Conservation (phyloP, 2,329 filamentous ascomycete genomes). For the Pseudogymnoascus sp. region DNA sequence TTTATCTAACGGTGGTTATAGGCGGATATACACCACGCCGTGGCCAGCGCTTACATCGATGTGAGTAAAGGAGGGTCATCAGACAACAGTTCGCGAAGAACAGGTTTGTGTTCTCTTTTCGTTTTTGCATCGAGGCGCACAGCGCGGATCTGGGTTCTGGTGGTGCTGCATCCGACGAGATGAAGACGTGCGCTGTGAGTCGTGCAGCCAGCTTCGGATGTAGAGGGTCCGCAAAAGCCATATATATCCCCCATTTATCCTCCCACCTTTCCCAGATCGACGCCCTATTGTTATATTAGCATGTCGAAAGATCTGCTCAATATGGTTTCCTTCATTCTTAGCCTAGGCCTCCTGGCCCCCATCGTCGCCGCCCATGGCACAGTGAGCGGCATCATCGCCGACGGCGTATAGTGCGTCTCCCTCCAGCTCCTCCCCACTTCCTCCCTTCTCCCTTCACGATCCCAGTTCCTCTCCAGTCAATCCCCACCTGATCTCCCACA, state of each 20-base stretch:
- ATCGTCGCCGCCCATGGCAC: conserved; percentile 22
- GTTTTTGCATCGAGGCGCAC: background rate
- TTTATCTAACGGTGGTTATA: background rate
- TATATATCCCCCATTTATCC: background rate
- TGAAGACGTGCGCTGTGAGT: background rate
- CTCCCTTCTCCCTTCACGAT: background rate
- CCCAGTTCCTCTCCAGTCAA: background rate
- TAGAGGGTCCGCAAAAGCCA: background rate
- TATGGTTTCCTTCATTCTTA: background rate
- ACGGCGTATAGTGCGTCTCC: conserved; percentile 22
- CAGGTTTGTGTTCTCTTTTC: background rate
- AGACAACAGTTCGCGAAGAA: background rate
- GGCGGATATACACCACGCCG: background rate
- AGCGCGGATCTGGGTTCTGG: background rate
- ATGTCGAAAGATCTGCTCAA: background rate
- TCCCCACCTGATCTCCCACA: conserved; percentile 1
- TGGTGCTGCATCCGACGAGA: background rate
- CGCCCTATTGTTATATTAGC: background rate
- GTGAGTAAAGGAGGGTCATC: background rate
- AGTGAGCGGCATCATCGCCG: conserved; percentile 21
- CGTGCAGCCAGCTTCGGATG: background rate
- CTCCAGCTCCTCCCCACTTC: background rate
- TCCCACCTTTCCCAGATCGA: background rate
- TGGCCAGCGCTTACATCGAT: background rate
- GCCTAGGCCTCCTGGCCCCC: conserved; percentile 13